Evolutionary conservation across 1,139 yeast genomes (phyloP).

Genomic region (Kluyveromyces marxianus): DNA sequence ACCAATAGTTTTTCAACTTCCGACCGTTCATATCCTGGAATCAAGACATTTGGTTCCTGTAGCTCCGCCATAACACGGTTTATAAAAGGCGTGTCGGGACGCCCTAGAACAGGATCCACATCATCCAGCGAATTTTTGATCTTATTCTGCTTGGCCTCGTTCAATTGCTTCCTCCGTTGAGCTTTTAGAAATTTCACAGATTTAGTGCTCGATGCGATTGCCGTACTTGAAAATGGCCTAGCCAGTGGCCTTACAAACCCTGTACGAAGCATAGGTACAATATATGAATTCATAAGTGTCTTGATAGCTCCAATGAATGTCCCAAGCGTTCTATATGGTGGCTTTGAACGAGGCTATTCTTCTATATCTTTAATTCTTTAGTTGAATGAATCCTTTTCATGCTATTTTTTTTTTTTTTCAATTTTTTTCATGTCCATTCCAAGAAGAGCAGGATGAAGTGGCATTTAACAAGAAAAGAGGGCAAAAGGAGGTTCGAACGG

Average conservation of each 20-base stretch:
- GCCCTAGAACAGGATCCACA: conserved; percentile 80
- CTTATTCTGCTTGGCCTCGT: conserved; percentile 30
- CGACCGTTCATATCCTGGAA: conserved; percentile 49
- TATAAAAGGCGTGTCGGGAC: conserved; percentile 58
- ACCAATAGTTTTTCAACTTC: conserved; percentile 71
- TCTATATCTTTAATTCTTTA: neutral
- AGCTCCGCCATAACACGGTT: conserved; percentile 58
- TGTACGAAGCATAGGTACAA: neutral
- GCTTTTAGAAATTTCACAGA: conserved; percentile 28
- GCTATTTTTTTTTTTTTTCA: neutral
- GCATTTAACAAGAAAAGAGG: neutral
- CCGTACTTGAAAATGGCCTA: conserved; percentile 2
- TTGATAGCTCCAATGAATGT: neutral
- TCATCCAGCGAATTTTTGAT: conserved; percentile 23
- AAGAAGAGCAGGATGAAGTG: neutral
- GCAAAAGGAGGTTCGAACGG: neutral
- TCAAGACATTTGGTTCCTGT: conserved; percentile 52
- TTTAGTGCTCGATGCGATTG: conserved; percentile 17
- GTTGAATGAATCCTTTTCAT: neutral
- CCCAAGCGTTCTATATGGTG: neutral
- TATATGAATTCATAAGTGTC: neutral
- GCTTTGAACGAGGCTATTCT: neutral
- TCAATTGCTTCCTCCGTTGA: conserved; percentile 33
- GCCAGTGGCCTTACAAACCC: neutral
- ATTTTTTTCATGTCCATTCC: neutral